Conservation (phyloP, 2,329 filamentous ascomycete genomes). For the Microthyrium microscopicum region DNA sequence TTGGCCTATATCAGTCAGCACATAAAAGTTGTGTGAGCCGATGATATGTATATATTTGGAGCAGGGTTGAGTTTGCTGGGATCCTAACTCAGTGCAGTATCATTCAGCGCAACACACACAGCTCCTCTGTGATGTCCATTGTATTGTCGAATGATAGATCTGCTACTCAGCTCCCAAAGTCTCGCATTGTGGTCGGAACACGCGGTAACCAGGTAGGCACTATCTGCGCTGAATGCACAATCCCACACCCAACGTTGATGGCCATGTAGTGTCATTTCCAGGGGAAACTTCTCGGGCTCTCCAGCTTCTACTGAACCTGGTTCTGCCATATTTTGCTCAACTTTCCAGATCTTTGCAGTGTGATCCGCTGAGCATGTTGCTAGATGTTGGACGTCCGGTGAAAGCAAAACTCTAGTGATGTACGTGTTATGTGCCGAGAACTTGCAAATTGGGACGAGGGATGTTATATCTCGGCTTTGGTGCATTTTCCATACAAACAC, state of each 20-base stretch:
- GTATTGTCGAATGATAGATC: constrained; percentile 85
- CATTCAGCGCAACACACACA: constrained; percentile 84
- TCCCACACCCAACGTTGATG: constrained; percentile 98
- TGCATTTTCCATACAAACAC: constrained; percentile 95
- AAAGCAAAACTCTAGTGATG: constrained; percentile 80
- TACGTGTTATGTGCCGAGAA: constrained; percentile 86
- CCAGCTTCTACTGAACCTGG: not conserved
- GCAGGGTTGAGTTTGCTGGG: too few species aligned
- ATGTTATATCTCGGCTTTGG: constrained; percentile 65
- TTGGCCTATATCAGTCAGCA: too few species aligned
- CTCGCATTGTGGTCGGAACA: constrained; percentile 88
- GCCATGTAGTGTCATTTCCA: constrained; percentile 74
- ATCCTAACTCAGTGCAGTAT: constrained; percentile 29
- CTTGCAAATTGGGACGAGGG: constrained; percentile 70
- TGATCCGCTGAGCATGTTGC: constrained; percentile 91
- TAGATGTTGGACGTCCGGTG: constrained; percentile 83
- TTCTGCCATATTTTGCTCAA: constrained; percentile 47
- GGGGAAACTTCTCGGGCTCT: constrained; percentile 45
- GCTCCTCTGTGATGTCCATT: constrained; percentile 86
- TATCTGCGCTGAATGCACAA: constrained; percentile 86
- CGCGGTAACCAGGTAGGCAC: constrained; percentile 81
- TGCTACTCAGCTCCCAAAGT: constrained; percentile 73
- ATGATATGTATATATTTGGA: too few species aligned
- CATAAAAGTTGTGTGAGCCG: too few species aligned
- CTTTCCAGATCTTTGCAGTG: constrained; percentile 90